These are phyloP conservation scores for Solanum tacnaense DNA, from an alignment of 257 asterid species.

Conservation along the genomic window DNA sequence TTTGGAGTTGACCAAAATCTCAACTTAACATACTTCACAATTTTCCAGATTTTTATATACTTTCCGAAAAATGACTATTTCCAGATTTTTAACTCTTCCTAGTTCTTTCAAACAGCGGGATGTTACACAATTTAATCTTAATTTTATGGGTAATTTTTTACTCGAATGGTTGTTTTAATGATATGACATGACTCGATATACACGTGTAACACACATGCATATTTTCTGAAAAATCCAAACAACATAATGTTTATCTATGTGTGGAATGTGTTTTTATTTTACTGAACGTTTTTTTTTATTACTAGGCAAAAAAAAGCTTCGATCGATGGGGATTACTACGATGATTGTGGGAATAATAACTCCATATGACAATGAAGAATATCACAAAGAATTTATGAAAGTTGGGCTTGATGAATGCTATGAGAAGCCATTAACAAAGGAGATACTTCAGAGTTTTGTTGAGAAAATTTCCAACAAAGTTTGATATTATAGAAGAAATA, in stretches of 20 bases:
- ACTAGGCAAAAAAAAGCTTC: background rate
- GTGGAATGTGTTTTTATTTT: background rate
- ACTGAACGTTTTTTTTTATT: background rate
- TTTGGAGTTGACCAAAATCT: too few relatives aligned
- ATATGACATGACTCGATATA: background rate
- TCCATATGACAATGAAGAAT: background rate
- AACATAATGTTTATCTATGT: background rate
- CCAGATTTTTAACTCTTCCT: too few relatives aligned
- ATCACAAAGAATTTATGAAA: background rate
- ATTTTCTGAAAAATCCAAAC: too few relatives aligned
- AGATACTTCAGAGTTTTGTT: background rate
- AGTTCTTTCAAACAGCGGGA: too few relatives aligned
- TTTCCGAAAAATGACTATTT: too few relatives aligned
- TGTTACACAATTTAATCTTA: background rate
- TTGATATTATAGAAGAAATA: background rate
- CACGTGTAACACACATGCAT: background rate
- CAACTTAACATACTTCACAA: too few relatives aligned
- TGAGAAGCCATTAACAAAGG: background rate
- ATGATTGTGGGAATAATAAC: background rate
- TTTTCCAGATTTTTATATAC: too few relatives aligned
- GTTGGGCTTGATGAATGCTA: background rate
- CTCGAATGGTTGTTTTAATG: background rate
- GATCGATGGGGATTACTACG: background rate
- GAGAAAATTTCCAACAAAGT: background rate
- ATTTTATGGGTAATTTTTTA: background rate